These are phyloP conservation scores for Candida fluviatilis DNA, from an alignment of 805 yeast species.

Conservation along the genomic window DNA sequence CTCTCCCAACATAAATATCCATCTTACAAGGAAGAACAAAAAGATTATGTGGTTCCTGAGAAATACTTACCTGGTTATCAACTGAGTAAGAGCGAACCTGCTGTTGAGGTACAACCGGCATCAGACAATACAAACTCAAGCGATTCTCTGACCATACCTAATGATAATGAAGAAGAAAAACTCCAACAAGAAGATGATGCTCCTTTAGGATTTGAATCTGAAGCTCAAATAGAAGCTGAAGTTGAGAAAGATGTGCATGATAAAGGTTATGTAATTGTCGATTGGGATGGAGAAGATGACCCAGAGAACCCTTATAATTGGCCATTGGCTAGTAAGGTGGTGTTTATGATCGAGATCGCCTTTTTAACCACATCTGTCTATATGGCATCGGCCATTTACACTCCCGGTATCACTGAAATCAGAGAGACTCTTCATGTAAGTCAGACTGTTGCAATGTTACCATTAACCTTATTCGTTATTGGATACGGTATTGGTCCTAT, in stretches of 20 bases:
- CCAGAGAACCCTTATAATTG: constrained; percentile 52
- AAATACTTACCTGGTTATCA: constrained; percentile 13
- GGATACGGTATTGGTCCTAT: constrained; percentile 63
- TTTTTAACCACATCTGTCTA: constrained; percentile 45
- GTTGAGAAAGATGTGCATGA: neutral
- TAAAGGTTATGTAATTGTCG: constrained; percentile 12
- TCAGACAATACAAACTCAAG: neutral
- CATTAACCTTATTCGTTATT: constrained; percentile 45
- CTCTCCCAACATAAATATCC: constrained; percentile 20
- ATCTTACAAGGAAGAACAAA: constrained; percentile 21
- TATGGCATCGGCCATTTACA: constrained; percentile 48
- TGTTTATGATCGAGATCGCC: constrained; percentile 33
- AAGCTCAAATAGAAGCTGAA: neutral
- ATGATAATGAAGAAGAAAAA: neutral
- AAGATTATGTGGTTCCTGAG: constrained; percentile 23
- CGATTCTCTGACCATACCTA: neutral
- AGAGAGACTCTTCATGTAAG: constrained; percentile 41
- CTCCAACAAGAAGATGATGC: neutral
- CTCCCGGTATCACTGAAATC: constrained; percentile 45
- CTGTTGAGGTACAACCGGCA: neutral
- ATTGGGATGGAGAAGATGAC: constrained; percentile 37
- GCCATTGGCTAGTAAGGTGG: constrained; percentile 32
- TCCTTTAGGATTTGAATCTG: neutral
- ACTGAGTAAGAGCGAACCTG: neutral
- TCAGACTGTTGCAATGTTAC: constrained; percentile 37